Evolutionary conservation across 2,329 filamentous ascomycete species (phyloP).

Genomic region (Scedosporium boydii): DNA sequence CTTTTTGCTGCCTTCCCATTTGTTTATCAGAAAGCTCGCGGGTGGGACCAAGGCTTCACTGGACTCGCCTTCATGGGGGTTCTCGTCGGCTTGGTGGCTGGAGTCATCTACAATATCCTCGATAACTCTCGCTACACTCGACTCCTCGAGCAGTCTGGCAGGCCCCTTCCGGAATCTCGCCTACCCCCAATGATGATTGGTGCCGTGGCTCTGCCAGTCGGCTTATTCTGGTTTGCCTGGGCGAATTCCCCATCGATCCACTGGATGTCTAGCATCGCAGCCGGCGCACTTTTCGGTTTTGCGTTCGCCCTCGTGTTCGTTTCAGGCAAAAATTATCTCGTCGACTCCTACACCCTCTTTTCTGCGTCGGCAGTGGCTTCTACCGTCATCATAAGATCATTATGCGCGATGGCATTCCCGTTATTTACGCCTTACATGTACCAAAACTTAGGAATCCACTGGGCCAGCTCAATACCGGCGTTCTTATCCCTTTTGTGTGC

Average conservation of each 20-base stretch:
- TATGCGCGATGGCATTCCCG: constrained; percentile 65
- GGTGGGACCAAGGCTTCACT: constrained; percentile 47
- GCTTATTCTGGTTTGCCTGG: constrained; percentile 60
- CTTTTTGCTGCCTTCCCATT: constrained; percentile 48
- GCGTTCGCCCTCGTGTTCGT: constrained; percentile 57
- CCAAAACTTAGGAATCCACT: constrained; percentile 57
- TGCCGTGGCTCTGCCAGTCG: constrained; percentile 45
- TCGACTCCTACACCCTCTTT: constrained; percentile 65
- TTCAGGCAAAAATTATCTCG: constrained; percentile 54
- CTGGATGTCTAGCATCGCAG: constrained; percentile 42
- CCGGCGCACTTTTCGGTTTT: constrained; percentile 40
- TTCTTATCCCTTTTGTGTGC: constrained; percentile 65
- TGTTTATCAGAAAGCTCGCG: constrained; percentile 48
- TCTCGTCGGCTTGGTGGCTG: constrained; percentile 51
- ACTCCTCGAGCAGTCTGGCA: constrained; percentile 30
- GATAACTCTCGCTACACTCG: constrained; percentile 44
- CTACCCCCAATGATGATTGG: constrained; percentile 52
- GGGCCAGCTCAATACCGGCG: constrained; percentile 64
- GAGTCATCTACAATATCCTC: constrained; percentile 40
- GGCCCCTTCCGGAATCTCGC: constrained; percentile 53
- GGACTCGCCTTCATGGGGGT: constrained; percentile 56
- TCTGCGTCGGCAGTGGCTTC: constrained; percentile 68
- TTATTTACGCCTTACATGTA: constrained; percentile 58
- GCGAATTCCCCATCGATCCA: constrained; percentile 46
- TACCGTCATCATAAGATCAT: constrained; percentile 59